These are phyloP conservation scores for Russula sp. DNA, from an alignment of 768 basidiomycete genomes.

Conservation along the genomic window DNA sequence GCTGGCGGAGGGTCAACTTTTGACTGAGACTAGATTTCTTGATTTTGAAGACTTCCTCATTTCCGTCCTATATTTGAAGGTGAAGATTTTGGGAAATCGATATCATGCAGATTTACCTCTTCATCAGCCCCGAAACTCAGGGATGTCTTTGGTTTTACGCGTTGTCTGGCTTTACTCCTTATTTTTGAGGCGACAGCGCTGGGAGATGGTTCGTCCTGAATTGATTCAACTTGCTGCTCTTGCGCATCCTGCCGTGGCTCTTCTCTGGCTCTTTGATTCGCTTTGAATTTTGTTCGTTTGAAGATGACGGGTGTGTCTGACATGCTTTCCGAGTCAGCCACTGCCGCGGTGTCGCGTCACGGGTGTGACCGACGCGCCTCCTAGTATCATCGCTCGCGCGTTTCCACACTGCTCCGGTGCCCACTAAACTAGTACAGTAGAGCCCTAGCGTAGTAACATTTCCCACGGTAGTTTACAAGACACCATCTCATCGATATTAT, in stretches of 20 bases:
- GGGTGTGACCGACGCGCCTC: background rate
- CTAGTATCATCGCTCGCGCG: too few relatives aligned
- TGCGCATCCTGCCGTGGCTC: slow-evolving; percentile 27
- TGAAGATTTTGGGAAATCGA: background rate
- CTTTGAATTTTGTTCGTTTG: slow-evolving; percentile 39
- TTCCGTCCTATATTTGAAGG: slow-evolving; percentile 43
- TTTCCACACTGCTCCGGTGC: too few relatives aligned
- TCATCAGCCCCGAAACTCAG: slow-evolving; percentile 73
- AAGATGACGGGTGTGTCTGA: slow-evolving; percentile 35
- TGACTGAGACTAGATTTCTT: slow-evolving; percentile 76
- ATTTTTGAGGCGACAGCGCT: slow-evolving; percentile 57
- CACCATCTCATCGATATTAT: background rate
- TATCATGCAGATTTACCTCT: slow-evolving; percentile 42
- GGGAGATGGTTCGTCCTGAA: slow-evolving; percentile 43
- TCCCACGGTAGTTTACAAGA: slow-evolving; percentile 19
- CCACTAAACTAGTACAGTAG: too few relatives aligned
- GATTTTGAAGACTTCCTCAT: slow-evolving; percentile 64
- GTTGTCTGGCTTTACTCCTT: slow-evolving; percentile 62
- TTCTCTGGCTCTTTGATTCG: slow-evolving; percentile 36
- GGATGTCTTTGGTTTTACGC: slow-evolving; percentile 55
- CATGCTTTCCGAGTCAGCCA: slow-evolving; percentile 26
- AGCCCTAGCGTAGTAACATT: background rate
- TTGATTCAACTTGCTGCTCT: slow-evolving; percentile 20
- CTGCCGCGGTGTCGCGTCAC: background rate
- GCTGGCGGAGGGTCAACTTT: slow-evolving; percentile 52